Conservation (phyloP, 345 rosid species). For the Eutrema heterophyllum region DNA sequence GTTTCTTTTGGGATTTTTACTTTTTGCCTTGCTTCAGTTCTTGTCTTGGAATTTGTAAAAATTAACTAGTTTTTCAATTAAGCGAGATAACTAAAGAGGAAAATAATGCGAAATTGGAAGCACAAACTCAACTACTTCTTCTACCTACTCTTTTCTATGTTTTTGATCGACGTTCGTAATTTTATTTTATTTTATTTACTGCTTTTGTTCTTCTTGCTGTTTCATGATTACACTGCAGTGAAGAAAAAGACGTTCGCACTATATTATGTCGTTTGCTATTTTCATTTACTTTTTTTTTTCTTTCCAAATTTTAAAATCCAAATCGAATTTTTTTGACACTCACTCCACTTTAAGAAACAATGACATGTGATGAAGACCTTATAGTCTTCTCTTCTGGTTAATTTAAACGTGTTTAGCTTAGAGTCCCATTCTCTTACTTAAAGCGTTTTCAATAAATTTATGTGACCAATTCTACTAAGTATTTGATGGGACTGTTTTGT, state of each 20-base stretch:
- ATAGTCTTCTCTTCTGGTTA: constrained; percentile 1
- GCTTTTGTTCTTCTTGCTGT: constrained; percentile 22
- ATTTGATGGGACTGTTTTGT: not conserved
- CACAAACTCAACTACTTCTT: constrained; percentile 34
- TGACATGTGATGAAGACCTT: constrained; percentile 9
- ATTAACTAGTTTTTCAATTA: not conserved
- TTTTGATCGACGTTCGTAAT: constrained; percentile 9
- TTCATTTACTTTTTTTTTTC: not conserved
- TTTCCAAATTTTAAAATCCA: not conserved
- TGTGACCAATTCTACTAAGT: not conserved
- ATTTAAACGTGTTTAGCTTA: not conserved
- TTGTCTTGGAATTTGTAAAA: constrained; percentile 23
- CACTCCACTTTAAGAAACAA: not conserved
- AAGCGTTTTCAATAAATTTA: not conserved
- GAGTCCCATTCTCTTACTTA: not conserved
- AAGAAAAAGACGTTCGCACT: constrained; percentile 24
- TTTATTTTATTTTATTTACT: not conserved
- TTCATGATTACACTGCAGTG: constrained; percentile 27
- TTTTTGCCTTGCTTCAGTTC: not conserved
- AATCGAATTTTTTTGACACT: not conserved
- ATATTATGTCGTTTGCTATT: constrained; percentile 18
- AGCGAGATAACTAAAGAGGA: constrained; percentile 14
- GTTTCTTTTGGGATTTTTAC: not conserved
- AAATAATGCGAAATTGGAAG: constrained; percentile 35
- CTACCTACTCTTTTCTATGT: constrained; percentile 21